Evolutionary conservation across 257 asterid species (phyloP), one percentile per base, ranked within the genome.

Genomic region (Anisodus acutangulus): DNA sequence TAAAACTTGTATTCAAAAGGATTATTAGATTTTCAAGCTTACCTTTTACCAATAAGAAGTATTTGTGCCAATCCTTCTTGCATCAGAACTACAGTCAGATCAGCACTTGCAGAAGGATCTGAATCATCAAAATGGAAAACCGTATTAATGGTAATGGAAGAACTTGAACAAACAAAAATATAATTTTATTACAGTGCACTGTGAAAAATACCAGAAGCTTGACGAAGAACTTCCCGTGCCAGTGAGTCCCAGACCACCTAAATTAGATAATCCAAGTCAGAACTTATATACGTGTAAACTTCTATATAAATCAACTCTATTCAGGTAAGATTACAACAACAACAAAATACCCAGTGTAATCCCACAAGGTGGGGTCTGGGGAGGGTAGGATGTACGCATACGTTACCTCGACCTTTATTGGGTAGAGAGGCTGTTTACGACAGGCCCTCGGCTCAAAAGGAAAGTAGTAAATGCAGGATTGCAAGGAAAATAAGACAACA

Each of bases 51-150:
- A 85, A 96, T 86, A 83, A 96, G 98, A 45, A 96, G 87, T 83
- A 96, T 88, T 88, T 94, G 90, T 41, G 97, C 95, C 84, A 94
- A 86, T 39, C 99, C 99, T 91, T 96, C 99, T 90, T 96, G 99
- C 98, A 96, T 93, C 89, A 96, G 88, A 87, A 96, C 92, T 86
- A 96, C 93, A 54, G 97, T 98, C 86, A 96, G 86, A 87, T 96
- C 98, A 11, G 99, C 99, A 59, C 98, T 92, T 43, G 97, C 98
- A 84, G 93, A 88, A n/a, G 98, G 98, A 87, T 94, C 99, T 96
- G 84, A 81, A 81, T 63, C 82, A 87, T 79, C 81, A 57, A 26
- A 87, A 79, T 60, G 82, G 55, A 9, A 83, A 66, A 83, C 60
- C 83, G 68, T 16, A 79, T 88, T 86, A 78, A 51, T 26, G 64